These are phyloP conservation scores for Alectoria sarmentosa DNA, from an alignment of 495 filamentous ascomycete species.

Conservation along the genomic window DNA sequence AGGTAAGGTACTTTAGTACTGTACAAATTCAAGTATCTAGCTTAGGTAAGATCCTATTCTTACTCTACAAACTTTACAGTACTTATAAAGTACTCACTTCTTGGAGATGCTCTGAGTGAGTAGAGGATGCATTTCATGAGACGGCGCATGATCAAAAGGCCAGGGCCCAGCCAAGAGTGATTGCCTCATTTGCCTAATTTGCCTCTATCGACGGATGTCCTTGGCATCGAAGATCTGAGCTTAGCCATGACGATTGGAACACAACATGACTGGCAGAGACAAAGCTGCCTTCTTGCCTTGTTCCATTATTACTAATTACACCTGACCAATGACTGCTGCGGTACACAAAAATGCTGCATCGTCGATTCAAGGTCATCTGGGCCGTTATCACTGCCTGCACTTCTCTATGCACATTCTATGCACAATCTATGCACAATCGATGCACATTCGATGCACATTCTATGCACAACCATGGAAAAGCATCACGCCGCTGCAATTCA, in stretches of 20 bases:
- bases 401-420: background rate
- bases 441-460: too few relatives aligned
- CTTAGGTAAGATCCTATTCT: too few relatives aligned
- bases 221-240: background rate
- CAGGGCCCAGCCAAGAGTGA: too few relatives aligned
- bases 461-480: background rate
- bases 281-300: background rate
- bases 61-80: too few relatives aligned
- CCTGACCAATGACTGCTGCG: background rate
- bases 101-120: too few relatives aligned
- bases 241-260: background rate
- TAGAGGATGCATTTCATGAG: too few relatives aligned
- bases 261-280: background rate
- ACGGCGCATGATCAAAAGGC: too few relatives aligned
- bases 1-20: too few relatives aligned
- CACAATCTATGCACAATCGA: background rate
- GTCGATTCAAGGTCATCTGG: background rate
- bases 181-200: too few relatives aligned
- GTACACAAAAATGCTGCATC: background rate
- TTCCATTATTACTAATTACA: too few relatives aligned
- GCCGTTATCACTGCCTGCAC: background rate
- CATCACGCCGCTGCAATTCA: background rate
- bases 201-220: background rate
- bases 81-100: too few relatives aligned
- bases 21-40: too few relatives aligned